A percentile compares a stretch with the other conserved stretches of the same genome.
These are phyloP conservation scores for Exobasidium rhododendri DNA, from an alignment of 1,284 basidiomycete genomes.

Conservation along the genomic window DNA sequence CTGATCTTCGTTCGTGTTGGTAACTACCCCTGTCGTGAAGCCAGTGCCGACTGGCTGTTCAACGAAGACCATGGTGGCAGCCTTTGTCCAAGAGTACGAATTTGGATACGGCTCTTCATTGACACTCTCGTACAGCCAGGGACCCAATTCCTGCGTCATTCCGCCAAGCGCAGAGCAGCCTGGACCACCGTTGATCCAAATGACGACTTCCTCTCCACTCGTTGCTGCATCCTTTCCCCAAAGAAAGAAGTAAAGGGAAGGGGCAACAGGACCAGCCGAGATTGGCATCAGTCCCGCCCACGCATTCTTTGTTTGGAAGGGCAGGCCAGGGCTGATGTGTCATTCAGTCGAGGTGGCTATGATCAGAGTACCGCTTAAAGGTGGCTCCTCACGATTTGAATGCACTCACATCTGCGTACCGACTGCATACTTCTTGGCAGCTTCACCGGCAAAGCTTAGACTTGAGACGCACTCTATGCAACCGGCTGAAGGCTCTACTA, in stretches of 20 bases:
- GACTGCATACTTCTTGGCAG: slow-evolving; percentile 3
- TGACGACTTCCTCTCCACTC: slow-evolving; percentile 70
- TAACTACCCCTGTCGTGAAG: slow-evolving; percentile 70
- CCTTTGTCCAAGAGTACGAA: slow-evolving; percentile 73
- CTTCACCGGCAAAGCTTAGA: neutral
- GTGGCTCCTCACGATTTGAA: neutral
- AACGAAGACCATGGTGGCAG: slow-evolving; percentile 68
- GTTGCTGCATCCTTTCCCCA: slow-evolving; percentile 72
- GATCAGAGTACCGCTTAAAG: too few species aligned
- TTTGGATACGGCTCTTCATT: slow-evolving; percentile 67
- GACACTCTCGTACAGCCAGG: slow-evolving; percentile 65
- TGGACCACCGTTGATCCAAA: slow-evolving; percentile 63
- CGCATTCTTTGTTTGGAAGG: slow-evolving; percentile 3
- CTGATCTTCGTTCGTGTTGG: slow-evolving; percentile 58
- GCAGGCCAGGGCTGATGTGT: neutral
- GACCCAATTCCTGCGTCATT: slow-evolving; percentile 77
- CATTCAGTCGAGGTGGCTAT: neutral
- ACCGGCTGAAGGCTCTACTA: neutral
- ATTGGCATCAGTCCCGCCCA: slow-evolving; percentile 3
- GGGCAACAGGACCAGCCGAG: neutral
- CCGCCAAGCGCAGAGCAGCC: slow-evolving; percentile 76
- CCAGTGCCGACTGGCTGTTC: slow-evolving; percentile 82
- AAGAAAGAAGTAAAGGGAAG: slow-evolving; percentile 76
- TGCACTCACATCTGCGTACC: slow-evolving; percentile 3
- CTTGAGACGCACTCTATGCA: slow-evolving; percentile 1